Conservation (phyloP, 2,329 filamentous ascomycete species). For the Byssoonygena ceratinophila region DNA sequence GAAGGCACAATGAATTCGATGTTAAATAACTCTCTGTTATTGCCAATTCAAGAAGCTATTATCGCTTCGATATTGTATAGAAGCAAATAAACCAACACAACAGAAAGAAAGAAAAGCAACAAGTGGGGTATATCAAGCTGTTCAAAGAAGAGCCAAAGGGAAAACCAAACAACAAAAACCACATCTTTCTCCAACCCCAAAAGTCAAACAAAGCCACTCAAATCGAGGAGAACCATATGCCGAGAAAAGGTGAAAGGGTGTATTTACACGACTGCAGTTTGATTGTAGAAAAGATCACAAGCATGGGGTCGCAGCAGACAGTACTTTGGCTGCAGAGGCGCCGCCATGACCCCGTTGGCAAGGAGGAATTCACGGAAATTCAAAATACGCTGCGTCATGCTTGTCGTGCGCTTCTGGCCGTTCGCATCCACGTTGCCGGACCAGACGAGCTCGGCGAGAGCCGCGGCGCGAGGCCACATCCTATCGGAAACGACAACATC, state of each 20-base stretch:
- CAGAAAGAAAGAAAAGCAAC: background rate
- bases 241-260: background rate
- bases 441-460: conserved; percentile 47
- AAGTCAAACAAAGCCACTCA: background rate
- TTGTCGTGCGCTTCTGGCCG: conserved; percentile 43
- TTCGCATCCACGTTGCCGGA: conserved; percentile 43
- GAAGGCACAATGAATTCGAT: too few relatives aligned
- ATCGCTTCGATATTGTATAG: background rate
- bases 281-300: conserved; percentile 47
- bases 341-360: conserved; percentile 43
- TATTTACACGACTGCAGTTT: conserved; percentile 28
- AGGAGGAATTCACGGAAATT: conserved; percentile 52
- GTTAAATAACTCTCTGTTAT: background rate
- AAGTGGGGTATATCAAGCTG: background rate
- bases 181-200: background rate
- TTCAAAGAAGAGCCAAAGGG: background rate
- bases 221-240: background rate
- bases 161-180: background rate
- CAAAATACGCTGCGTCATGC: conserved; percentile 46
- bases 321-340: conserved; percentile 47
- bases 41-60: background rate
- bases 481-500: conserved; percentile 42
- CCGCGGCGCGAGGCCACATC: conserved; percentile 49
- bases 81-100: background rate
- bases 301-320: conserved; percentile 49